Evolutionary conservation across 2,329 filamentous ascomycete genomes (phyloP).

Genomic region (Harringtonia aguacate): DNA sequence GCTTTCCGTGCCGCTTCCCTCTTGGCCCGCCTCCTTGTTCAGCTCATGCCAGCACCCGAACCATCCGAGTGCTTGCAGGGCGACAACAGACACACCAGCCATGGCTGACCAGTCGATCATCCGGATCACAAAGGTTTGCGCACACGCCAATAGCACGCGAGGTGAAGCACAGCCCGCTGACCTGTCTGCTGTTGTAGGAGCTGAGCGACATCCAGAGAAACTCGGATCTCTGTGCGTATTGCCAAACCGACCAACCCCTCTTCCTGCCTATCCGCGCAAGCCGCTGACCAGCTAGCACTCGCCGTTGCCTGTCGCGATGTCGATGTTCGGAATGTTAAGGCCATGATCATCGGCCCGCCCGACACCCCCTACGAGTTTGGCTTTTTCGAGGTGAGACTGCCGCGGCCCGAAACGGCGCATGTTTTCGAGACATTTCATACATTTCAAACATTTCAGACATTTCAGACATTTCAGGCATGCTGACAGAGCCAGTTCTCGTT

Average conservation of each 20-base stretch:
- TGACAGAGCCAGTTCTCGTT: constrained; percentile 51
- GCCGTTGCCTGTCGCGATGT: constrained; percentile 79
- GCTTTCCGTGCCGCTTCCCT: too few relatives aligned
- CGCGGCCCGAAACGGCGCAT: too few relatives aligned
- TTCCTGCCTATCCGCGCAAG: neutral
- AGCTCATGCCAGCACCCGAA: too few relatives aligned
- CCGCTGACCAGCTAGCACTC: constrained; percentile 44
- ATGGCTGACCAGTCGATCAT: constrained; percentile 84
- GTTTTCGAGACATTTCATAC: too few relatives aligned
- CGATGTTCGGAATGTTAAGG: constrained; percentile 79
- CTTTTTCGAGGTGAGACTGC: constrained; percentile 70
- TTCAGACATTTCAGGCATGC: neutral
- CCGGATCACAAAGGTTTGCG: constrained; percentile 68
- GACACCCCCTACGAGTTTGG: constrained; percentile 96
- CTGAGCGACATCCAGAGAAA: constrained; percentile 75
- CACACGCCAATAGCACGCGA: too few relatives aligned
- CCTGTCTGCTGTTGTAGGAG: constrained; percentile 52
- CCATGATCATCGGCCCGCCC: constrained; percentile 83
- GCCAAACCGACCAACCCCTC: neutral
- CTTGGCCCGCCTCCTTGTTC: too few relatives aligned
- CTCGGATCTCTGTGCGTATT: constrained; percentile 65
- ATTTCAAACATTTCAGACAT: too few relatives aligned
- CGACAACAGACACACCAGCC: constrained; percentile 6
- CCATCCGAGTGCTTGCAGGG: too few relatives aligned
- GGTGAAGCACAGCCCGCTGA: neutral